Evolutionary conservation across 176 grass and related monocot species (phyloP), one percentile per base, ranked within the genome.

Genomic region (Cymbopogon citratus): DNA sequence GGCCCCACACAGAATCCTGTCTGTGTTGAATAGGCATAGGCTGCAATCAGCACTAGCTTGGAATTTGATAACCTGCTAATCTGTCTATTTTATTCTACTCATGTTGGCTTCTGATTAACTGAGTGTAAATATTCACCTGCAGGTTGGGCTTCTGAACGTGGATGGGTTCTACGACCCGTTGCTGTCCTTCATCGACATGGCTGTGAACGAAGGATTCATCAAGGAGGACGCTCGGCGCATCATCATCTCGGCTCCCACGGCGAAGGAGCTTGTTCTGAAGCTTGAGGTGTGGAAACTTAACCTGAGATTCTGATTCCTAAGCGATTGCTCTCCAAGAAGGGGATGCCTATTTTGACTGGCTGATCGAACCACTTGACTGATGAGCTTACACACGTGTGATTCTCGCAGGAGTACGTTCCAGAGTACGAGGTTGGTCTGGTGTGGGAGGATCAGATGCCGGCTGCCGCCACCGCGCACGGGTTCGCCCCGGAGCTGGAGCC

Each of bases 121-220:
- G 7, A 14, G 8, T 43, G 28, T 80, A 45, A 70, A 67, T 41
- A 57, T 75, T 82, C 61, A 63, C 3, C 56, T 25, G 56, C 87
- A 98, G 95, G 90, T 98, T 28, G 95, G 95, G 1, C 86, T 98
- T 12, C 79, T 98, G 79, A 98, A 98, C 59, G 92, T 98, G 19
- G 95, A 98, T 12, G 95, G 95, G 1, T 98, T 93, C 75, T 98
- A 98, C 24, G 88, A 98, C 39, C 91, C 90, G 7, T 73, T 98
- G 9, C 87, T 98, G 52, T 87, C 90, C 11, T 98, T 98, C 85
- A 91, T 98, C 39, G 95, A 98, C 83, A 52, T 86, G 92, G 95
- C 95, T 0, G 92, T 98, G 7, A 84, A 85, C 0, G 95, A 98
- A 87, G 95, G 95, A 0, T 98, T 98, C 81, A 91, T 98, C 23